Base-by-base conservation (phyloP, 306 rosid genomes). In the Sesbania bispinosa region DNA sequence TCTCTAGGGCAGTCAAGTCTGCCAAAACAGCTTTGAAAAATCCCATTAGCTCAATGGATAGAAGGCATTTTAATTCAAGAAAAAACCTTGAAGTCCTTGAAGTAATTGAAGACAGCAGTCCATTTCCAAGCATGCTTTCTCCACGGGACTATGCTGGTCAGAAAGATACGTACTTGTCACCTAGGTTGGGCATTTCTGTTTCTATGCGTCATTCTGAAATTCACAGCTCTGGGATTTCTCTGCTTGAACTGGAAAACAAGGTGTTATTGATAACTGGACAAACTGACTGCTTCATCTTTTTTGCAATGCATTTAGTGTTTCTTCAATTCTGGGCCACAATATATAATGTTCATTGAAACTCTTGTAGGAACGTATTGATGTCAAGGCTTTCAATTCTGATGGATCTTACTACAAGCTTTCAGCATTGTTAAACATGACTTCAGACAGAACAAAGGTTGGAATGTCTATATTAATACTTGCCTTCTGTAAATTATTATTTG, bases 381-480 rank as follows among this genome's bases (percentile, higher is more conserved):
- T 91, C 55, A 94, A 87, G 83, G 96, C 95, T 73, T 89, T 85
- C 80, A 77, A 68, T 82, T 85, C 97, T 75, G 89, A 87, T 79
- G 96, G 97, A 86, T 89, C 92, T 41, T 94, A 94, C 83, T 86
- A 88, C 91, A 94, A 89, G 86, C 97, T 94, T 79, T 87, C 99
- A 29, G 88, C 93, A 2, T 75, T 89, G 57, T 80, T 94, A 76
- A 89, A 81, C 82, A 83, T 91, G 95, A 90, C 97, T 70, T 85
- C 96, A 21, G 96, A 94, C 71, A 86, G 99, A 82, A 94, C 99
- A 80, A 94, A 94, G 97, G 99, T 94, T 63, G 51, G 59, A 61
- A 59, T 27, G 73, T 43, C 48, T 64, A 33, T 53, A n/a, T n/a
- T n/a, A n/a, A n/a, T n/a, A n/a, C n/a, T 51, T 14, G 18, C 32